Conservation (phyloP, 1,139 yeast species). For the Yarrowia galli region DNA sequence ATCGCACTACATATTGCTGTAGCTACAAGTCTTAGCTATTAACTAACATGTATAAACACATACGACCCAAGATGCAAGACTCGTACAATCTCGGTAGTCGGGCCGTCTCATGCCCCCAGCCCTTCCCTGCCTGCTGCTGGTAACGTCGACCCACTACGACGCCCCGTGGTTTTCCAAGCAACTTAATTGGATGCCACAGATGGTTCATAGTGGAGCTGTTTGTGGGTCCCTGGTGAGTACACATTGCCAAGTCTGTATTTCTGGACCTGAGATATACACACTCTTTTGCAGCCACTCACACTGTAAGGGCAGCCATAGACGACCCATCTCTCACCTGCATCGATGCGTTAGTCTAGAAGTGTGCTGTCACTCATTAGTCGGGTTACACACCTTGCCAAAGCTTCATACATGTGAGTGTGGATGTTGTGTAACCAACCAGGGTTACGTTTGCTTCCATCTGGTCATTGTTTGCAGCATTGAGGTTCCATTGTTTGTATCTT, state of each 20-base stretch:
- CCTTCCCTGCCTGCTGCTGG: conserved; percentile 20
- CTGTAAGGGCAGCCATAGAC: too few species aligned
- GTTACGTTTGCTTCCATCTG: too few species aligned
- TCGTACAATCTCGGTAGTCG: not conserved
- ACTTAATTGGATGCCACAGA: conserved; percentile 4
- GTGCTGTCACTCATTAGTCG: not conserved
- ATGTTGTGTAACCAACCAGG: not conserved
- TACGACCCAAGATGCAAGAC: not conserved
- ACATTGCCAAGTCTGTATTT: too few species aligned
- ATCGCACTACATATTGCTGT: too few species aligned
- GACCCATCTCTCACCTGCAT: not conserved
- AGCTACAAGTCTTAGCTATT: too few species aligned
- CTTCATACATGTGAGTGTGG: too few species aligned
- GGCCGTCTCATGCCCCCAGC: conserved; percentile 18
- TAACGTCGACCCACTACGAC: not conserved
- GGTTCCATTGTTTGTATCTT: not conserved
- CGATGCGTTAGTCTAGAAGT: conserved; percentile 11
- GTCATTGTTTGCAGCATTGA: too few species aligned
- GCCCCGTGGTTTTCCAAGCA: not conserved
- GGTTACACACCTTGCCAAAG: too few species aligned
- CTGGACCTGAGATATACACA: too few species aligned
- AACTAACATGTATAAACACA: not conserved
- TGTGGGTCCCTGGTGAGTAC: too few species aligned
- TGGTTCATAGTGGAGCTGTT: too few species aligned
- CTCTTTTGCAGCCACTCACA: too few species aligned